Evolutionary conservation across 345 rosid species (phyloP).

Genomic region (Eucalyptus victrix): DNA sequence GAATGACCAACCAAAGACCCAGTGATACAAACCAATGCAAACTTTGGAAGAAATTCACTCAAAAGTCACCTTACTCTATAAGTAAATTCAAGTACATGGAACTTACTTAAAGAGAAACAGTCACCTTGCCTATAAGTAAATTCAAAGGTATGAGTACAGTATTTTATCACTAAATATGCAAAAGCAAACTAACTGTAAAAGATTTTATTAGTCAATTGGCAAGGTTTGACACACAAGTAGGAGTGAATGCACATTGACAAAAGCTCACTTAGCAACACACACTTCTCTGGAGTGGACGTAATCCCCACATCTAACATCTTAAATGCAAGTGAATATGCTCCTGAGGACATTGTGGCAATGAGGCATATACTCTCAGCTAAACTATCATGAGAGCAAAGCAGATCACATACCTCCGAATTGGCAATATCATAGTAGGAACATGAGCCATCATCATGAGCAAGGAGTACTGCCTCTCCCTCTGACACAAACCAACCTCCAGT

Average conservation of each 20-base stretch:
- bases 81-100: background rate
- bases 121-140: background rate
- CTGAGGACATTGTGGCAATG: background rate
- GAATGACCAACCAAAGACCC: background rate
- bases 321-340: background rate
- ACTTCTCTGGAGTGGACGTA: background rate
- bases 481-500: slow-evolving; percentile 99
- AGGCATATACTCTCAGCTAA: background rate
- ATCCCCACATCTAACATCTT: background rate
- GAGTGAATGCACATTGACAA: background rate
- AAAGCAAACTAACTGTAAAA: background rate
- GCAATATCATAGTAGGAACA: slow-evolving; percentile 82
- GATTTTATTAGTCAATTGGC: background rate
- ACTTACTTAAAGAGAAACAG: background rate
- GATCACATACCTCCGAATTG: slow-evolving; percentile 61
- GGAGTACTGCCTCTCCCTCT: slow-evolving; percentile 92
- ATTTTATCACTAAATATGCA: background rate
- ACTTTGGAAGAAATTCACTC: background rate
- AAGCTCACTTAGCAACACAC: background rate
- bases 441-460: slow-evolving; percentile 82
- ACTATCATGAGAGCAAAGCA: background rate
- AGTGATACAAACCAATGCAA: background rate
- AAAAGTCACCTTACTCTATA: background rate
- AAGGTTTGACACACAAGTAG: background rate
- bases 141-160: background rate